Conservation (phyloP, 208 protist genomes). For the Chromosphaera perkinsii region DNA sequence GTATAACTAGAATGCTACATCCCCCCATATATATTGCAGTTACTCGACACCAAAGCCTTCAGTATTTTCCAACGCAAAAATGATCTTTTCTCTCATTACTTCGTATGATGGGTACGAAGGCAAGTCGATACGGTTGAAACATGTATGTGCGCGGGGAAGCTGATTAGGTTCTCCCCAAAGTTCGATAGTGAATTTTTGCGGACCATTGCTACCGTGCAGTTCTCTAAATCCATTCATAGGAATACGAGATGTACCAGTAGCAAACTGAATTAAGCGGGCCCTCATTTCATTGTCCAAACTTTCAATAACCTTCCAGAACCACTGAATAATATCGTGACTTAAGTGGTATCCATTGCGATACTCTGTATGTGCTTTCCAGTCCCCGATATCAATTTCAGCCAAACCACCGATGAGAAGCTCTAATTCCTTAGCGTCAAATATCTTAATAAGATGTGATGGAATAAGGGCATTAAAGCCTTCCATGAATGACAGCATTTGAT, state of each 20-base stretch:
- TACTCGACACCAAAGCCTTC: conserved; percentile 28
- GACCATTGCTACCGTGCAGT: conserved; percentile 41
- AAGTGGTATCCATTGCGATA: conserved; percentile 32
- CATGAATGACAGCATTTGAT: conserved; percentile 36
- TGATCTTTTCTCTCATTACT: conserved; percentile 18
- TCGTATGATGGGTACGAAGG: conserved; percentile 33
- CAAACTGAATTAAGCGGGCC: conserved; percentile 46
- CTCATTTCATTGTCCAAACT: conserved; percentile 27
- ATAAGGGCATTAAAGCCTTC: conserved; percentile 27
- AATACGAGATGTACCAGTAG: conserved; percentile 43
- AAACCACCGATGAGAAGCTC: conserved; percentile 39
- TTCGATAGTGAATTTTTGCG: conserved; percentile 31
- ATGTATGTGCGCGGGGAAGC: conserved; percentile 40
- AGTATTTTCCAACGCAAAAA: conserved; percentile 30
- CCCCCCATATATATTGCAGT: no score
- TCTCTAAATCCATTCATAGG: conserved; percentile 48
- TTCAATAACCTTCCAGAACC: conserved; percentile 39
- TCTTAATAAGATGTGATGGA: conserved; percentile 14
- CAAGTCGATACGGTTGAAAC: conserved; percentile 47
- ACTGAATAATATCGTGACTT: conserved; percentile 7
- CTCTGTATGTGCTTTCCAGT: conserved; percentile 40
- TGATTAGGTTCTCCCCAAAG: not conserved
- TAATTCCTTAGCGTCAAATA: conserved; percentile 22
- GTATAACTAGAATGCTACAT: no score
- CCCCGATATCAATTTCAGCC: conserved; percentile 34